Percentiles rank a stretch among this genome's conserved stretches.
Conservation (phyloP, 2,329 filamentous ascomycete species). For the Aureobasidium sp. region DNA sequence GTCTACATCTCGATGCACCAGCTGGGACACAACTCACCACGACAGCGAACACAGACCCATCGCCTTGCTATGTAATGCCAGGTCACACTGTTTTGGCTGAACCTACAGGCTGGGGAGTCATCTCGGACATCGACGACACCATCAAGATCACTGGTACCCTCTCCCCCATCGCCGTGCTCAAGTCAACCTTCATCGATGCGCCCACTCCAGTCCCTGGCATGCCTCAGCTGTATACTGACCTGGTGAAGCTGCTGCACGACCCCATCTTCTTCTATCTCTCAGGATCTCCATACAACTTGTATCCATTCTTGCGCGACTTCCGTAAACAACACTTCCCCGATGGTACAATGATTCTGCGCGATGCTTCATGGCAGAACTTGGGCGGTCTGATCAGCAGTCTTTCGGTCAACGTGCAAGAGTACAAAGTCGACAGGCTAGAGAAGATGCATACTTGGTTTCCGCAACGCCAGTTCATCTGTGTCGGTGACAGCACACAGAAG, state of each 20-base stretch:
- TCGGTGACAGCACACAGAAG: conserved; percentile 86
- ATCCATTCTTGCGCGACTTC: conserved; percentile 76
- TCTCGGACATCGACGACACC: conserved; percentile 90
- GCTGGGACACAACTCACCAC: conserved; percentile 34
- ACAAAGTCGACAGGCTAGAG: conserved; percentile 74
- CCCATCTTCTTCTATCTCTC: conserved; percentile 90
- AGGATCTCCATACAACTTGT: conserved; percentile 89
- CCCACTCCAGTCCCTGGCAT: conserved; percentile 69
- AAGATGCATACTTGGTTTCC: conserved; percentile 77
- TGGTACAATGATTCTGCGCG: conserved; percentile 76
- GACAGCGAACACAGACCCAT: conserved; percentile 18
- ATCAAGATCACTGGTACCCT: conserved; percentile 86
- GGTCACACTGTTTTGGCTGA: conserved; percentile 60
- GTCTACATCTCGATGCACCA: conserved; percentile 23
- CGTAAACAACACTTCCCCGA: conserved; percentile 62
- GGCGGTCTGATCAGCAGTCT: conserved; percentile 71
- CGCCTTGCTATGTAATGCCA: neutral
- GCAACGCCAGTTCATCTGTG: conserved; percentile 67
- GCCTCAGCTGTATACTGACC: conserved; percentile 70
- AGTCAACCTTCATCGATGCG: conserved; percentile 73
- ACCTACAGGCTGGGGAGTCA: conserved; percentile 73
- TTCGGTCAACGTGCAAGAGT: conserved; percentile 72
- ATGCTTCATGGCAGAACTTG: conserved; percentile 79
- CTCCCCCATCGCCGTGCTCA: conserved; percentile 71
- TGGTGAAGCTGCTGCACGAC: conserved; percentile 48